Base-by-base conservation (phyloP, 2,329 filamentous ascomycete species). In the Sporothrix phasma region DNA sequence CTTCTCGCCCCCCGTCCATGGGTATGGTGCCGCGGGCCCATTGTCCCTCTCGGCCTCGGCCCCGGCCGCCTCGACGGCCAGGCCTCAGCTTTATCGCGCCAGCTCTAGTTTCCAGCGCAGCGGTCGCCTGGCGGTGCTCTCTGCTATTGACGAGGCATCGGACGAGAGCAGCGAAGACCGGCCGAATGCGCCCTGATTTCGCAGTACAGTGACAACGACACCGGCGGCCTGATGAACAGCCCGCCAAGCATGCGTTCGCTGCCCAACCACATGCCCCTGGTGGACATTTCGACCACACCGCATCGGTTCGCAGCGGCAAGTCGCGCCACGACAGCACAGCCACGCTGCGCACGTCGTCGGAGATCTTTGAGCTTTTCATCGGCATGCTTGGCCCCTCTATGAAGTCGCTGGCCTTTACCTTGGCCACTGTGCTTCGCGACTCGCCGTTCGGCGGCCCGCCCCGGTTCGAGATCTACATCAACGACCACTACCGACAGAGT, bases 301-400 rank as follows among this genome's bases (percentile, higher is more conserved):
- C 61, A 24, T 63, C 61, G n/a, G 34, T 45, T n/a, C 53, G 22
- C 39, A 45, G 60, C 46, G 24, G 43, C 41, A 26, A n/a, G 11
- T 62, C 62, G 0, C 65, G 76, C 70, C 64, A 64, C 31, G 43
- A 59, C 47, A 67, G 64, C 49, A 49, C 53, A 11, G 26, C 39
- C 5, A 66, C 65, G 11, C 82, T 85, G 65, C 80, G 79, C 43
- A 82, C 84, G 1, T 86, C 92, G 0, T 85, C 88, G 0, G 91
- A 96, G 65, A 95, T 97, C 68, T 97, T 97, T 72, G 86, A 91
- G 11, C 81, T 92, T 5, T 99, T 97, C 74, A 96, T 99, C 66
- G 80, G 83, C 22, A 85, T 94, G 68, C 79, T 99, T 24, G 94
- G 94, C 0, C 94, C 94, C 1, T 94, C 93, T 0, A 96, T 97